These are phyloP conservation scores for Aspergillus terreus DNA, from an alignment of 2,329 filamentous ascomycete genomes.

Conservation along the genomic window DNA sequence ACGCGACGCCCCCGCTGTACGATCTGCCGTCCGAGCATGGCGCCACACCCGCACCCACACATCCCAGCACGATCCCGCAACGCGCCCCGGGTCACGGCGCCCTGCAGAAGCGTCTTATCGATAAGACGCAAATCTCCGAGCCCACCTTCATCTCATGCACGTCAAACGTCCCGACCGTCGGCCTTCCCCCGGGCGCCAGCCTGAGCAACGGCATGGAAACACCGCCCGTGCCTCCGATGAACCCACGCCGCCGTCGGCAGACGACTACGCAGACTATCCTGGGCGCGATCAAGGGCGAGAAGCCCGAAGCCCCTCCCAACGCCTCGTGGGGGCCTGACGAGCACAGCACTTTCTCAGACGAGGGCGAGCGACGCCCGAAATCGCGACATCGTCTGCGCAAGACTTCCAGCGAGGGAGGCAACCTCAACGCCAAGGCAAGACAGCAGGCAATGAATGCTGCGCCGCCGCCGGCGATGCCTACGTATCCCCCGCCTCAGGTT, in stretches of 20 bases:
- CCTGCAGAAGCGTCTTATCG: constrained; percentile 55
- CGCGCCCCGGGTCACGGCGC: constrained; percentile 26
- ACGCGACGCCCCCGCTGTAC: constrained; percentile 52
- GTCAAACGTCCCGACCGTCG: constrained; percentile 56
- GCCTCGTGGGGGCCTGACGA: constrained; percentile 27
- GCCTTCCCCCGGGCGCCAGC: constrained; percentile 54
- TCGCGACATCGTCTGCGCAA: constrained; percentile 45
- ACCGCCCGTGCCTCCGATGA: constrained; percentile 57
- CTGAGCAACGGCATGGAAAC: constrained; percentile 51
- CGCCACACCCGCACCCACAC: constrained; percentile 26
- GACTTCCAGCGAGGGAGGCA: constrained; percentile 49
- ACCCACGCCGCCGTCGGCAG: constrained; percentile 54
- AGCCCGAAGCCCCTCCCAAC: constrained; percentile 24
- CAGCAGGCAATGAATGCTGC: constrained; percentile 33
- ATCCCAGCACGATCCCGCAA: constrained; percentile 22
- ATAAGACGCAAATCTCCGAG: constrained; percentile 61
- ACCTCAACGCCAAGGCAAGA: constrained; percentile 43
- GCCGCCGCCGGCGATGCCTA: constrained; percentile 29
- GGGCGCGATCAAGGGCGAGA: constrained; percentile 36
- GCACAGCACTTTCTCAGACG: constrained; percentile 44
- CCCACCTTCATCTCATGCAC: constrained; percentile 52
- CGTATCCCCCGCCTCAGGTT: constrained; percentile 26
- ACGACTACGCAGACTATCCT: constrained; percentile 41
- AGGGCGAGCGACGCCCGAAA: constrained; percentile 32
- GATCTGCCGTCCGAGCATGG: constrained; percentile 43